Evolutionary conservation across 192 early-diverging fungal species (phyloP), one percentile per base, ranked within the genome.

Genomic region (Rhizophagus clarus): DNA sequence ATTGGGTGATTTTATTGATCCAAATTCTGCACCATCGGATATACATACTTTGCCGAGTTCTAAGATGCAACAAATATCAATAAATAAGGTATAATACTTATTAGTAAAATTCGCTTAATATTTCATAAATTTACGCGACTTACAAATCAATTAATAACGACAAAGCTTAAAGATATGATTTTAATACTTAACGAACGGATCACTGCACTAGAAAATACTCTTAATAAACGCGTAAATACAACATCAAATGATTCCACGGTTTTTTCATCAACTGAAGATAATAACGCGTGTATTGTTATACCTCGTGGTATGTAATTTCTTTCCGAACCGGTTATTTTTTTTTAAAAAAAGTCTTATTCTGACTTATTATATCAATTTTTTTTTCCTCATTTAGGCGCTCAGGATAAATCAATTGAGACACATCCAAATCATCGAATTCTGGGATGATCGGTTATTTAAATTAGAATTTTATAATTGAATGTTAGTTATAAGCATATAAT

Each of bases 1-100:
- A 20, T 49, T 77, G n/a, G 79, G 79, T 0, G 24, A 31, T 34
- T 80, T 78, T 61, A 60, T 80, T 47, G 66, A 80, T 26, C 42
- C 34, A 24, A 34, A 66, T 15, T 24, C 60, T 24, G n/a, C 49
- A 37, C 75, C 75, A 37, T 15, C 61, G 1, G 75, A 77, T 26
- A 37, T 42, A 31, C 37, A 51, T 64, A 77, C 61, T 64, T 64
- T 77, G 10, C 75, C 61, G 15, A 77, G 62, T 77, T 28, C 75
- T 26, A 77, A 24, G 22, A 77, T 32, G 32, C 62, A 51, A 28
- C 75, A 77, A 66, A 26, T 37, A 20, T 34, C 75, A 61, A 66
- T 77, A 32, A 51, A 77, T 64, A 77, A 31, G 62, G 75, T 77
- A 66, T 66, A 29, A 64, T 64, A 20, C 4, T 64, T 29, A 64